A percentile compares a stretch with the other conserved stretches of the same genome.
phyloP scores from a whole-genome alignment of 305 asterid genomes.

The Fraxinus nigra region DNA sequence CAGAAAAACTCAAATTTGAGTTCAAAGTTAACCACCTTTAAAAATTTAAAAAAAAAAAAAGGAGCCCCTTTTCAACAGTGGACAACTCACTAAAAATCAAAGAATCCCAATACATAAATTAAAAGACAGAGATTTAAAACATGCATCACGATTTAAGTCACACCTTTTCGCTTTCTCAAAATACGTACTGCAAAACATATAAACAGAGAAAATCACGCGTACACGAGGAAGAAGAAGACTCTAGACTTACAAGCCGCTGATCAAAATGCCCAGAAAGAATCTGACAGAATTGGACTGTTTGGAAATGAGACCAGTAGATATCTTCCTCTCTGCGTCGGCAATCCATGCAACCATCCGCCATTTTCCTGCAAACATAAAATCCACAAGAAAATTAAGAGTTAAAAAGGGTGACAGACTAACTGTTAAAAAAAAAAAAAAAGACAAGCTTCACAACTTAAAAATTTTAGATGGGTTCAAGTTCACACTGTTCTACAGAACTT shows the following conservation, averaged over 20 bases:
- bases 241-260: slow-evolving; percentile 25
- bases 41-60: too few species aligned
- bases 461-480: not conserved
- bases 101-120: not conserved
- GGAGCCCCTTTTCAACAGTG: not conserved
- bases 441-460: not conserved
- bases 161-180: not conserved
- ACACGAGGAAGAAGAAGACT: not conserved
- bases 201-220: not conserved
- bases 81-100: not conserved
- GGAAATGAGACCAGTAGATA: slow-evolving; percentile 35
- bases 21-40: not conserved
- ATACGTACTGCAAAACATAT: not conserved
- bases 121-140: not conserved
- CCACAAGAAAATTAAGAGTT: not conserved
- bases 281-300: slow-evolving; percentile 34
- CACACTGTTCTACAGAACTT: not conserved
- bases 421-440: not conserved
- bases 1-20: not conserved
- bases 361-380: slow-evolving; percentile 7
- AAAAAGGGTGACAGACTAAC: not conserved
- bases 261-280: slow-evolving; percentile 26
- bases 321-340: slow-evolving; percentile 34
- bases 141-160: not conserved
- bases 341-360: slow-evolving; percentile 28